These are phyloP conservation scores for Phytophthora aleatoria DNA, from an alignment of 352 stramenopile genomes.

Conservation along the genomic window DNA sequence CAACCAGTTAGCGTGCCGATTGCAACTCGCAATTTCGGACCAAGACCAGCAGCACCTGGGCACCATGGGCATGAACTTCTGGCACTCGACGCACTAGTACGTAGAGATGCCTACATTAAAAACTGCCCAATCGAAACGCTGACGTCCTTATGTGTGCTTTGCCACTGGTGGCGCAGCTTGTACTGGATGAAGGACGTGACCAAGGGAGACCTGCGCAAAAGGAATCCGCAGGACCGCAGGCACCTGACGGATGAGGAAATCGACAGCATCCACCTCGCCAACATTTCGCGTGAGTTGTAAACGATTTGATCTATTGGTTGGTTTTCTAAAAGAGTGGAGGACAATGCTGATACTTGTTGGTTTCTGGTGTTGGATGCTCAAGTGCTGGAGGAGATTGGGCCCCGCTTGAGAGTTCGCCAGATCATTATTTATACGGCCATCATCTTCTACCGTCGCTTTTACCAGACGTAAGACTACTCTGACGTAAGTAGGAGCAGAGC, in stretches of 20 bases:
- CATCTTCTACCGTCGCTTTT: slow-evolving; percentile 91
- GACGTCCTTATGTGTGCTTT: neutral
- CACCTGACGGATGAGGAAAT: slow-evolving; percentile 84
- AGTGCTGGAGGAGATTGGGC: slow-evolving; percentile 89
- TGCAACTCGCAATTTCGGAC: neutral
- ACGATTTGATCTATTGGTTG: neutral
- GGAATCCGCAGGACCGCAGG: slow-evolving; percentile 77
- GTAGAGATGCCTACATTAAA: slow-evolving; percentile 8
- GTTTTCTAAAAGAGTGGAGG: neutral
- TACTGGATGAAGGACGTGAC: slow-evolving; percentile 92
- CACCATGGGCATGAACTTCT: slow-evolving; percentile 89
- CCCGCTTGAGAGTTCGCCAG: slow-evolving; percentile 79
- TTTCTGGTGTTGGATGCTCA: slow-evolving; percentile 6
- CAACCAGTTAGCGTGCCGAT: slow-evolving; percentile 6
- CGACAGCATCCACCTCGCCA: slow-evolving; percentile 89
- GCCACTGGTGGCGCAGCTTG: slow-evolving; percentile 38
- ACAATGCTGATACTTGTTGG: slow-evolving; percentile 3
- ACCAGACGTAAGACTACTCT: slow-evolving; percentile 65
- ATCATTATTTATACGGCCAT: slow-evolving; percentile 93
- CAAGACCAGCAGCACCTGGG: neutral
- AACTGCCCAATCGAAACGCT: neutral
- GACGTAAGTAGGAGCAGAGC: neutral
- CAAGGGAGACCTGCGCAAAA: slow-evolving; percentile 74
- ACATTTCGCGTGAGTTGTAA: slow-evolving; percentile 69
- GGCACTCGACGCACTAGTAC: slow-evolving; percentile 92